phyloP scores from a whole-genome alignment of 2,329 filamentous ascomycete species.

The Talaromyces verruculosus region DNA sequence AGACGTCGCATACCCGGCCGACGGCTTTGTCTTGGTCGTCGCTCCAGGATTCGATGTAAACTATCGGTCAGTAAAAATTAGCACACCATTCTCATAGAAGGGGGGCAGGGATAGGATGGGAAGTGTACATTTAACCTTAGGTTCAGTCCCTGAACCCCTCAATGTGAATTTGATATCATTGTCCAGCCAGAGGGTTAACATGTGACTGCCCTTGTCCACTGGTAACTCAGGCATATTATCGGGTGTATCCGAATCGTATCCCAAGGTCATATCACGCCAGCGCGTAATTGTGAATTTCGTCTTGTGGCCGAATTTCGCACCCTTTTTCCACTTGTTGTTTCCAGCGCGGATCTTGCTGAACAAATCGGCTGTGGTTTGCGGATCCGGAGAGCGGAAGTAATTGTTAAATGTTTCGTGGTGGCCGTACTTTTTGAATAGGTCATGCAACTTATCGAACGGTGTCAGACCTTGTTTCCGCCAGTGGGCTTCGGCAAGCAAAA shows the following conservation, averaged over 20 bases:
- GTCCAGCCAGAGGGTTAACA: slow-evolving; percentile 62
- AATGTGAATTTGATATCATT: slow-evolving; percentile 58
- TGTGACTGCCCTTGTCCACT: slow-evolving; percentile 58
- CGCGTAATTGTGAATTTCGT: slow-evolving; percentile 50
- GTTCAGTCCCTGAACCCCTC: slow-evolving; percentile 63
- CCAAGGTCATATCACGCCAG: slow-evolving; percentile 63
- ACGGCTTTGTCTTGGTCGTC: slow-evolving; percentile 37
- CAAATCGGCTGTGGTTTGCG: slow-evolving; percentile 53
- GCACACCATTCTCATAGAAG: neutral
- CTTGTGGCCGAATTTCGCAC: slow-evolving; percentile 47
- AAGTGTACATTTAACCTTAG: slow-evolving; percentile 60
- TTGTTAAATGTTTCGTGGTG: slow-evolving; percentile 64
- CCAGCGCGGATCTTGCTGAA: slow-evolving; percentile 56
- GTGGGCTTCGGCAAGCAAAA: slow-evolving; percentile 55
- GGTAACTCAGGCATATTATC: slow-evolving; percentile 57
- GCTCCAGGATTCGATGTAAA: slow-evolving; percentile 46
- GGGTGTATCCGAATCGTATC: slow-evolving; percentile 57
- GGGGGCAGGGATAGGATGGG: neutral
- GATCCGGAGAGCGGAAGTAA: slow-evolving; percentile 60
- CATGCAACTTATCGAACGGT: slow-evolving; percentile 57
- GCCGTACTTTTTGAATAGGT: slow-evolving; percentile 58
- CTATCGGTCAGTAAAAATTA: slow-evolving; percentile 25
- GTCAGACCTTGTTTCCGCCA: slow-evolving; percentile 56
- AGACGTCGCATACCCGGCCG: slow-evolving; percentile 39
- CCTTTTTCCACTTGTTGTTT: slow-evolving; percentile 39